Base-by-base conservation (phyloP, 352 stramenopile species). In the Globisporangium perplexum region DNA sequence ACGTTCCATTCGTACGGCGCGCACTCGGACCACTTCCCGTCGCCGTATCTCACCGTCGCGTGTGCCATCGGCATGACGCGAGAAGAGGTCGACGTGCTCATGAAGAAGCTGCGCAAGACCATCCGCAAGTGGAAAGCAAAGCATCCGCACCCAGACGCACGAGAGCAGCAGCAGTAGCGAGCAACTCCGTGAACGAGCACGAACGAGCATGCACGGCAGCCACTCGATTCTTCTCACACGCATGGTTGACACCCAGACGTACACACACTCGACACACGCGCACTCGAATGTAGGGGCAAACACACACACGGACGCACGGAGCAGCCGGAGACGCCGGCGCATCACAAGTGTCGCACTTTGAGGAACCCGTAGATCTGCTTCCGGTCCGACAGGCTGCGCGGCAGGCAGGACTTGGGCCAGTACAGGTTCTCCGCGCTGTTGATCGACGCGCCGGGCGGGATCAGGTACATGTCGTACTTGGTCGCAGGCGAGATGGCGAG, bases 31-130 rank as follows among this genome's bases (percentile, higher is more conserved):
- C 50, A 61, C 2, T 99, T 97, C 57, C 86, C 83, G 0, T 62
- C 85, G 26, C 73, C 90, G 10, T 99, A 99, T 69, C 75, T 99
- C 51, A 99, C 97, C 10, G 94, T 97, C 39, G 97, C 97, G 4
- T 98, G 93, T 68, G 95, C 96, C 2, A 87, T 99, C 51, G 97
- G 97, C 48, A 93, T 99, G 68, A 82, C 72, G 18, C 63, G 74
- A 26, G 55, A 68, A 23, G 97, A 99, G 64, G 77, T 99, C 47
- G 87, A 97, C 35, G 66, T 93, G 52, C 96, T 99, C 51, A 71
- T 96, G 47, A 59, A 71, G 41, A 88, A 97, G 50, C 69, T 99
- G 35, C 87, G 96, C 55, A 97, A 96, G 42, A 90, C 85, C 38
- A 88, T 98, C 43, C 68, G 66, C 30, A 88, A 98, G 56, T 97